Percentiles rank a stretch among this genome's conserved stretches.
Evolutionary conservation across 306 rosid species (phyloP).

Genomic region (Trifolium fragiferum): DNA sequence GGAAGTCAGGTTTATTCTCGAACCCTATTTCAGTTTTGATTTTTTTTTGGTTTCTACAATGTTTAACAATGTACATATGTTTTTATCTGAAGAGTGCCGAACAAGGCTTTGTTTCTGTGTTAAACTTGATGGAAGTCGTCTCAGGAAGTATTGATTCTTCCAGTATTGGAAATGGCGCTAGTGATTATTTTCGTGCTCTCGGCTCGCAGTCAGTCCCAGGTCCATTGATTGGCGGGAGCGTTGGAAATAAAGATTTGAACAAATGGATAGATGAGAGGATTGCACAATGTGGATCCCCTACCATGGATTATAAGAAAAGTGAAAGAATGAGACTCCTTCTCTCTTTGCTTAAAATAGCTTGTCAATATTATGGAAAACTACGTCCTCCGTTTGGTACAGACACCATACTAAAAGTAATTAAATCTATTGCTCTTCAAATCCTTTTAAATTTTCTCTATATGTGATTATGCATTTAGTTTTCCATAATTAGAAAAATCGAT

Average conservation of each 20-base stretch:
- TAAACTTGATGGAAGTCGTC: conserved; percentile 75
- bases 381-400: conserved; percentile 92
- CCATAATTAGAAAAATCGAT: conserved; percentile 11
- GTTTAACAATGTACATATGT: conserved; percentile 43
- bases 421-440: not conserved
- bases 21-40: conserved; percentile 37
- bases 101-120: conserved; percentile 68
- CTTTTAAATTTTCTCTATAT: conserved; percentile 16
- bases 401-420: conserved; percentile 58
- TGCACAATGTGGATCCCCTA: conserved; percentile 57
- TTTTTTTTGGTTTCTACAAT: conserved; percentile 33
- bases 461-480: conserved; percentile 18
- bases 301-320: conserved; percentile 68
- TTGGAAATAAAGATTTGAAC: conserved; percentile 82
- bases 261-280: conserved; percentile 93
- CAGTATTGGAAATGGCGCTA: conserved; percentile 46
- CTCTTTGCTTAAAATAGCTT: conserved; percentile 82
- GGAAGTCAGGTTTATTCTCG: conserved; percentile 71
- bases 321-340: conserved; percentile 78
- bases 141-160: conserved; percentile 50
- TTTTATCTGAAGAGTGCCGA: conserved; percentile 58
- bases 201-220: conserved; percentile 89
- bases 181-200: conserved; percentile 69
- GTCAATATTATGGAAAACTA: conserved; percentile 90
- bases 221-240: conserved; percentile 88